Percentiles rank a stretch among this genome's conserved stretches.
Evolutionary conservation across 2,329 filamentous ascomycete genomes (phyloP).

Genomic region (Penicillium sp.): DNA sequence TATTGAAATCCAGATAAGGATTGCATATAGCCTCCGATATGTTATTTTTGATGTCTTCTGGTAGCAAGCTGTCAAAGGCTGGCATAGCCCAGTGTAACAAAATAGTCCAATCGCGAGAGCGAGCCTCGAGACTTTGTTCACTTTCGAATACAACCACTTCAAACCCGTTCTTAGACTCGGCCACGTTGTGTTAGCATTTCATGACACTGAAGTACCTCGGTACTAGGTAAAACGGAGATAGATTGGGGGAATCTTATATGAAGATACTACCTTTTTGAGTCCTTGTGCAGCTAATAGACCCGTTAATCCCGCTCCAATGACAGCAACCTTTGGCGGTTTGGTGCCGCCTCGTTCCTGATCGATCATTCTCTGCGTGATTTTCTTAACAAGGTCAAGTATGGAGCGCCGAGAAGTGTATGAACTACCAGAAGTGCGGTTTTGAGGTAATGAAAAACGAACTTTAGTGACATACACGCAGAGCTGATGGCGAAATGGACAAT

Average conservation of each 20-base stretch:
- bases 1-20: constrained; percentile 5
- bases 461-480: background rate
- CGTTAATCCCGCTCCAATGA: constrained; percentile 8
- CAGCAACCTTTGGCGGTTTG: constrained; percentile 2
- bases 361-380: background rate
- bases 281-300: constrained; percentile 11
- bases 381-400: background rate
- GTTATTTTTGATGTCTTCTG: background rate
- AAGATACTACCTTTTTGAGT: constrained; percentile 9
- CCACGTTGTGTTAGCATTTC: background rate
- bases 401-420: background rate
- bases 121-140: constrained; percentile 4
- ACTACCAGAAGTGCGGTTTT: background rate
- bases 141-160: constrained; percentile 4
- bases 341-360: background rate
- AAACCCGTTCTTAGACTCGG: background rate
- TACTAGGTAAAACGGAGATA: background rate
- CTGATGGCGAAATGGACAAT: too few species aligned
- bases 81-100: constrained; percentile 11
- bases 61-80: background rate
- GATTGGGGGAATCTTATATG: background rate
- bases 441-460: background rate
- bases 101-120: constrained; percentile 10
- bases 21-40: constrained; percentile 10
- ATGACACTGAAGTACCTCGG: background rate